These are phyloP conservation scores for Iris pallida DNA, from an alignment of 116 monocot genomes.

Conservation along the genomic window DNA sequence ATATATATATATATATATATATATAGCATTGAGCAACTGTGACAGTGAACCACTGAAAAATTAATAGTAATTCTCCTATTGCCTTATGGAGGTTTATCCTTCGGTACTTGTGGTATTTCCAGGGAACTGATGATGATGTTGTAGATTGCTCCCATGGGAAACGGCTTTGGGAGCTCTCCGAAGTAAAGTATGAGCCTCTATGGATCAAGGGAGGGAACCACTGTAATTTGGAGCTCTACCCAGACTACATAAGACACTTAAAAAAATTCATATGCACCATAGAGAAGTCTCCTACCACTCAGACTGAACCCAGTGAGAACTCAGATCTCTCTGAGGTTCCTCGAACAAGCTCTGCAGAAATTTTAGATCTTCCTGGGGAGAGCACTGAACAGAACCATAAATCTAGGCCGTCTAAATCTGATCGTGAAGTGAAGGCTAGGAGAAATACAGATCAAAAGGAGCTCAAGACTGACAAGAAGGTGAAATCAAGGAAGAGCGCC, in stretches of 20 bases:
- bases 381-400: conserved; percentile 16
- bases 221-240: conserved; percentile 37
- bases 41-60: too few species aligned
- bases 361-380: conserved; percentile 18
- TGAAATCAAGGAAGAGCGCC: conserved; percentile 28
- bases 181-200: conserved; percentile 54
- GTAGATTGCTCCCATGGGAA: conserved; percentile 55
- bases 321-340: conserved; percentile 18
- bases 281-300: conserved; percentile 22
- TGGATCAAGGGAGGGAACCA: conserved; percentile 52
- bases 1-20: too few species aligned
- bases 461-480: conserved; percentile 14
- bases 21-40: too few species aligned
- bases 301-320: conserved; percentile 12
- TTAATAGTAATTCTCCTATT: too few species aligned
- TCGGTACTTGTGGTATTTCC: neutral
- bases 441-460: conserved; percentile 26
- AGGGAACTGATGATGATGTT: conserved; percentile 48
- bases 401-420: conserved; percentile 12
- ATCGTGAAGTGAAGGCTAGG: conserved; percentile 25
- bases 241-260: conserved; percentile 41
- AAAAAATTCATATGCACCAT: conserved; percentile 40
- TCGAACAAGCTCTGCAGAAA: conserved; percentile 16
- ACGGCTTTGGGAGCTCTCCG: conserved; percentile 39
- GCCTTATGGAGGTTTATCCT: too few species aligned